These are phyloP conservation scores for Hymenoscyphus salicellus DNA, from an alignment of 2,329 filamentous ascomycete species.

Conservation along the genomic window DNA sequence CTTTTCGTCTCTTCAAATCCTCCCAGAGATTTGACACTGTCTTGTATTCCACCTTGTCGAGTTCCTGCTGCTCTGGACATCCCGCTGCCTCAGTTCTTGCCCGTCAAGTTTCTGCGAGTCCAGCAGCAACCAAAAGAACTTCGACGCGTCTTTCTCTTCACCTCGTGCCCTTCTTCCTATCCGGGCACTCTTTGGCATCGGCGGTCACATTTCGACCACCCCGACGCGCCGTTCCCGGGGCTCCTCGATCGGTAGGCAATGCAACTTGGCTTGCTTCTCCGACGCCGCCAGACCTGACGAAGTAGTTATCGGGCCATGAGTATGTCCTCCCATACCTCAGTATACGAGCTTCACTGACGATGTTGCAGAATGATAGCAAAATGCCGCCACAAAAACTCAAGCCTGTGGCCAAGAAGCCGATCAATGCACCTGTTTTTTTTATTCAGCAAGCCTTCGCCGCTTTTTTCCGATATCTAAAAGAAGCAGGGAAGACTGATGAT, in stretches of 20 bases:
- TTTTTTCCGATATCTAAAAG: constrained; percentile 14
- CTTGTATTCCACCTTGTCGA: too few relatives aligned
- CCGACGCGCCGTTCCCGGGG: background rate
- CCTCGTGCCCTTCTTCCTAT: too few relatives aligned
- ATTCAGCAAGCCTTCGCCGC: constrained; percentile 12
- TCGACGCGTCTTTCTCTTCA: too few relatives aligned
- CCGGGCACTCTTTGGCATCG: background rate
- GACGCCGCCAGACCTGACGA: background rate
- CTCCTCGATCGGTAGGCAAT: background rate
- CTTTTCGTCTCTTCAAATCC: too few relatives aligned
- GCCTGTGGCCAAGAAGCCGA: background rate
- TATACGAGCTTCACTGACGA: background rate
- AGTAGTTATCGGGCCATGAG: background rate
- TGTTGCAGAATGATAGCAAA: background rate
- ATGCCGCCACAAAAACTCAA: constrained; percentile 1
- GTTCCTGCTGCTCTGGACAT: too few relatives aligned
- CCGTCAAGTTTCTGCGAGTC: too few relatives aligned
- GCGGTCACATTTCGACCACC: background rate
- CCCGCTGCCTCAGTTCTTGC: too few relatives aligned
- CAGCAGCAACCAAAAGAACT: too few relatives aligned
- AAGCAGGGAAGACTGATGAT: constrained; percentile 5
- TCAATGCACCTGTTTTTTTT: background rate
- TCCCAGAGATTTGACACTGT: too few relatives aligned
- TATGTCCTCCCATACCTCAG: background rate
- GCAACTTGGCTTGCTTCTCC: background rate